A percentile compares a stretch with the other conserved stretches of the same genome.
Evolutionary conservation across 1,139 yeast genomes (phyloP).

Genomic region (Taiozyma onychis): DNA sequence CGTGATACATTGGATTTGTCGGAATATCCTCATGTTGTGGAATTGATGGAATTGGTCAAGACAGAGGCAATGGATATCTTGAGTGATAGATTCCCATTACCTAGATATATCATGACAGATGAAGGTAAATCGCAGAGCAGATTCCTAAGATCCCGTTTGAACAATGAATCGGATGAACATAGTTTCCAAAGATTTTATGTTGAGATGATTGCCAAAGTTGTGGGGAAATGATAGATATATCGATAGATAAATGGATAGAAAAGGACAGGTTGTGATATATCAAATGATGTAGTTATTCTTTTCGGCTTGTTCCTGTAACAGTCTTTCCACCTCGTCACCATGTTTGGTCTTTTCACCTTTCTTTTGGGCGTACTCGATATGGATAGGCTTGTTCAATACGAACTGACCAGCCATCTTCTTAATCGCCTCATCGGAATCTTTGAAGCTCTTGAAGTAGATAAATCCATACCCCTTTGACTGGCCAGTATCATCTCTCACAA

Average conservation of each 20-base stretch:
- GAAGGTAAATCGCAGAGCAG: slow-evolving; percentile 68
- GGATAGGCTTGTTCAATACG: slow-evolving; percentile 60
- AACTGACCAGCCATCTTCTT: slow-evolving; percentile 62
- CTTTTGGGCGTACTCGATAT: slow-evolving; percentile 69
- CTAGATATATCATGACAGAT: slow-evolving; percentile 59
- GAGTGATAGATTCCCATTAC: slow-evolving; percentile 52
- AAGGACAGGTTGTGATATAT: neutral
- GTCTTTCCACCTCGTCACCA: slow-evolving; percentile 77
- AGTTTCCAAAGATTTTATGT: slow-evolving; percentile 3
- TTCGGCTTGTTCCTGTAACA: slow-evolving; percentile 63
- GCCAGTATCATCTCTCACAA: slow-evolving; percentile 49
- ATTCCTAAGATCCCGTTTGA: slow-evolving; percentile 57
- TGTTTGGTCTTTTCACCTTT: slow-evolving; percentile 55
- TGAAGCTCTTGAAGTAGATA: slow-evolving; percentile 54
- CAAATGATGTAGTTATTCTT: slow-evolving; percentile 24
- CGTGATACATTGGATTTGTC: slow-evolving; percentile 53
- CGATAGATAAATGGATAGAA: too few species aligned
- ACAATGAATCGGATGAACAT: slow-evolving; percentile 20
- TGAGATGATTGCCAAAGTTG: slow-evolving; percentile 1
- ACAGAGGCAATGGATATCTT: slow-evolving; percentile 49
- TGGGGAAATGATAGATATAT: neutral
- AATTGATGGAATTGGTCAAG: slow-evolving; percentile 51
- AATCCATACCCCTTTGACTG: slow-evolving; percentile 63
- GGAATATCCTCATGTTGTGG: slow-evolving; percentile 51
- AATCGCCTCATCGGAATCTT: slow-evolving; percentile 68